Percentiles rank a stretch among this genome's conserved stretches.
These are phyloP conservation scores for Penicillium verrucosum DNA, from an alignment of 2,329 filamentous ascomycete species.

Conservation along the genomic window DNA sequence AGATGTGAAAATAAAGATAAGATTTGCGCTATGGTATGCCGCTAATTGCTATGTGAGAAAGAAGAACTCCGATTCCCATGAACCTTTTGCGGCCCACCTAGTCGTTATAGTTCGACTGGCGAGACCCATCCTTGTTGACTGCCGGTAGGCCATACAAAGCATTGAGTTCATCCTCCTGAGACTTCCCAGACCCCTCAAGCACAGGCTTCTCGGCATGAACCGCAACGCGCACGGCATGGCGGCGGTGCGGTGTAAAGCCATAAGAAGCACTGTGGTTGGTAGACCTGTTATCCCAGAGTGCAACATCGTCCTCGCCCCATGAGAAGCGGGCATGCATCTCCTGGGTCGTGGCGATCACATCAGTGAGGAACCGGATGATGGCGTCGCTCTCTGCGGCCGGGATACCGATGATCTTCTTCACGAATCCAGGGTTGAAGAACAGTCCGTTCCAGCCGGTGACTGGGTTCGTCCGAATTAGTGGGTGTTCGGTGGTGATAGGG, in stretches of 20 bases:
- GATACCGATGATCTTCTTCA: conserved; percentile 57
- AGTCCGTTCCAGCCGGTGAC: conserved; percentile 62
- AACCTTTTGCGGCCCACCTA: conserved; percentile 17
- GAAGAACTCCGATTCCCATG: not conserved
- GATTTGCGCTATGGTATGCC: conserved; percentile 1
- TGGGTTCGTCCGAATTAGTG: conserved; percentile 57
- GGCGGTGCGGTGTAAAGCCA: conserved; percentile 55
- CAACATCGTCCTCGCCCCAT: conserved; percentile 64
- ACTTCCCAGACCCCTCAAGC: conserved; percentile 45
- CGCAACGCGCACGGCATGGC: conserved; percentile 54
- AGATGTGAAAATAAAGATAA: not conserved
- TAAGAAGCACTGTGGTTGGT: conserved; percentile 56
- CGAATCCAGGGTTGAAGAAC: conserved; percentile 59
- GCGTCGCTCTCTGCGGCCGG: conserved; percentile 55
- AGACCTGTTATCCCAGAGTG: conserved; percentile 65
- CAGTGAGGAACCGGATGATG: conserved; percentile 53
- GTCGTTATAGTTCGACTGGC: conserved; percentile 58
- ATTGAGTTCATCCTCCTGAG: conserved; percentile 54
- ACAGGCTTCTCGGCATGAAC: conserved; percentile 48
- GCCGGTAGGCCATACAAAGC: conserved; percentile 48
- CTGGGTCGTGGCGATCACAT: conserved; percentile 57
- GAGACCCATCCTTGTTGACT: conserved; percentile 56
- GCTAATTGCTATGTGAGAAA: conserved; percentile 7
- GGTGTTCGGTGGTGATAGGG: conserved; percentile 55
- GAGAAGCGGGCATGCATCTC: conserved; percentile 67